Evolutionary conservation across 306 rosid genomes (phyloP), one percentile per base, ranked within the genome.

Genomic region (Cucurbita moschata): DNA sequence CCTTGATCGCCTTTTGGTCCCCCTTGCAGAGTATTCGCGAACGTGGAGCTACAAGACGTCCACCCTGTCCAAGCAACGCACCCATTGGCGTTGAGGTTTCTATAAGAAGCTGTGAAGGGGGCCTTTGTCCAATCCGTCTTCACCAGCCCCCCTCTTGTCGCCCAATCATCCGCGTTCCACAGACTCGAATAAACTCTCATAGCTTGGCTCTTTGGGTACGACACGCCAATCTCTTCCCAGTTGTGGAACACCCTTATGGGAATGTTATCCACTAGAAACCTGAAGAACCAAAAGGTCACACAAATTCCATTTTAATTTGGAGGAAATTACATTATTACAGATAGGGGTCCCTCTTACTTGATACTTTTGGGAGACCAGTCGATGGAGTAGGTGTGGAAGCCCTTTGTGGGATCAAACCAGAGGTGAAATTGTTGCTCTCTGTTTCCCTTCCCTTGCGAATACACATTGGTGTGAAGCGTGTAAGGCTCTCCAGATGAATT

Each of bases 131-230:
- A 85, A 23, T 85, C 83, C 8, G 85, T 82, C 79, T 82, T 85
- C 26, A 82, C 84, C 8, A 23, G 70, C 15, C 83, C 85, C 3
- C 88, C 88, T 76, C 78, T 79, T 2, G 86, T 80, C 4, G 86
- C 88, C 88, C 88, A 85, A 40, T 79, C 82, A 23, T 85, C 88
- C 1, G 80, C 86, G 10, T 82, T 82, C 88, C 88, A 85, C 19
- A 82, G 58, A 21, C 81, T 85, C 1, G 84, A 60, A 79, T 82
- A 85, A 5, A 85, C 19, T 73, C 75, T 75, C 86, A 85, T 82
- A 23, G 88, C 71, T 65, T 85, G 82, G 39, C 51, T 72, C 5
- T 65, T 76, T 5, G 84, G 86, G 50, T 65, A 82, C n/a, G 82
- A 74, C 12, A 85, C 42, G 1, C 81, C 84, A 4, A 66, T 4